phyloP scores from a whole-genome alignment of 257 asterid species.

The Solanum sparsipilum region DNA sequence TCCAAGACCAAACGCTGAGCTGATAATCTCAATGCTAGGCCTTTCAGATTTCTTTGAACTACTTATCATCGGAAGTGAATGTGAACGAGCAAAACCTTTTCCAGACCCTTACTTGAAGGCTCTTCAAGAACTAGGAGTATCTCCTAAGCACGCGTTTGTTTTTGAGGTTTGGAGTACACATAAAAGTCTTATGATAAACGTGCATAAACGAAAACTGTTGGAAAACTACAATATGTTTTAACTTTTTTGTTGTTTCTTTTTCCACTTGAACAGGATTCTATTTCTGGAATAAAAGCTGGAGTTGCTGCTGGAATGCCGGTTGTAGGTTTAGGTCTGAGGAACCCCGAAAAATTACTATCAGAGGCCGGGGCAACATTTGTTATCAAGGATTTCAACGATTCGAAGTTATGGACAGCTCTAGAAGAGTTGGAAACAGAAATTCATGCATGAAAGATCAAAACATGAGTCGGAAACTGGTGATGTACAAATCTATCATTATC shows the following conservation, averaged over 20 bases:
- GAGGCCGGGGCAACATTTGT: conserved; percentile 56
- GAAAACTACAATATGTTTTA: background rate
- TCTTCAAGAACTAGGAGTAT: conserved; percentile 41
- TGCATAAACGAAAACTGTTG: background rate
- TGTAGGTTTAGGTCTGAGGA: conserved; percentile 53
- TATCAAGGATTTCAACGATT: conserved; percentile 51
- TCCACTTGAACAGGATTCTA: conserved; percentile 45
- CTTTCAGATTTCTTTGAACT: conserved; percentile 49
- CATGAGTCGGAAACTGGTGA: conserved; percentile 11
- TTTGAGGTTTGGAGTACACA: conserved; percentile 45
- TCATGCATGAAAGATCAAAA: conserved; percentile 7
- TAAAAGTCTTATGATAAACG: background rate
- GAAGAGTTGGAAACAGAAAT: conserved; percentile 25
- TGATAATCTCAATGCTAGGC: conserved; percentile 40
- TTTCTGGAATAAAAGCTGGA: conserved; percentile 76
- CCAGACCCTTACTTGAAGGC: conserved; percentile 84
- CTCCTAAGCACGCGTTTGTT: conserved; percentile 45
- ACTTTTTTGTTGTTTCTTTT: background rate
- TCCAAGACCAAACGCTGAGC: conserved; percentile 64
- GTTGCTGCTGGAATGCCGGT: conserved; percentile 79
- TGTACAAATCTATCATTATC: background rate
- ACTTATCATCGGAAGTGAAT: conserved; percentile 54
- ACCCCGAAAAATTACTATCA: conserved; percentile 40
- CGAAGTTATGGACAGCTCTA: conserved; percentile 51
- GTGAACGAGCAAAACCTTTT: conserved; percentile 67